Evolutionary conservation across 495 filamentous ascomycete species (phyloP).

Genomic region (Astrocystis sublimbata): DNA sequence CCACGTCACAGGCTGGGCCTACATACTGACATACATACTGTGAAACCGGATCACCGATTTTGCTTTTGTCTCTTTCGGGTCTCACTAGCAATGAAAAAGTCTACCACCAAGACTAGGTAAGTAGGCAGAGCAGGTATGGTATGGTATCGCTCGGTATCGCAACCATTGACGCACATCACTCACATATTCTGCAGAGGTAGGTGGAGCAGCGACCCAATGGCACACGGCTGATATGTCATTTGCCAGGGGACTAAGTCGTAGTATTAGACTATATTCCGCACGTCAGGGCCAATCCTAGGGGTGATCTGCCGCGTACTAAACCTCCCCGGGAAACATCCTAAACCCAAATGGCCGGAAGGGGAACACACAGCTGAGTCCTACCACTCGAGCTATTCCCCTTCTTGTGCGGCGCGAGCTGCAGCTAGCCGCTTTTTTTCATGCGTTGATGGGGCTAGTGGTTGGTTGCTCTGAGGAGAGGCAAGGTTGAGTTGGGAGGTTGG

Average conservation of each 20-base stretch:
- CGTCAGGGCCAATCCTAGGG: slow-evolving; percentile 12
- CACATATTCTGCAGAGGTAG: too few relatives aligned
- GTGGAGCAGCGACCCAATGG: slow-evolving; percentile 6
- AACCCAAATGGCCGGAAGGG: too few relatives aligned
- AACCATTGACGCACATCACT: too few relatives aligned
- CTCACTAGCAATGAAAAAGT: slow-evolving; percentile 10
- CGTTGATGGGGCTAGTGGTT: slow-evolving; percentile 1
- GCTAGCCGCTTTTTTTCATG: slow-evolving; percentile 15
- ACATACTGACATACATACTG: too few relatives aligned
- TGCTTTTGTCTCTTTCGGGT: slow-evolving; percentile 9
- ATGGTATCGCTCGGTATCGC: too few relatives aligned
- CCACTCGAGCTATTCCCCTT: slow-evolving; percentile 6
- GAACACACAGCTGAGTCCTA: slow-evolving; percentile 17
- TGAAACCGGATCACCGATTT: not conserved
- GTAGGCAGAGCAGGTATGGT: too few relatives aligned
- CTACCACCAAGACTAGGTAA: too few relatives aligned
- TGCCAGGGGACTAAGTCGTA: too few relatives aligned
- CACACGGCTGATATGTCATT: slow-evolving; percentile 15
- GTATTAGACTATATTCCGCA: too few relatives aligned
- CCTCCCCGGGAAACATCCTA: not conserved
- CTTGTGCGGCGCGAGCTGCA: slow-evolving; percentile 1
- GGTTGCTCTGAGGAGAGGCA: too few relatives aligned
- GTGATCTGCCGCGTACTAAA: slow-evolving; percentile 15
- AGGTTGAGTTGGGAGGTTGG: slow-evolving; percentile 9
- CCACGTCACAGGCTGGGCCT: slow-evolving; percentile 7